Evolutionary conservation across 345 rosid genomes (phyloP).

Genomic region (Gossypium stocksii): DNA sequence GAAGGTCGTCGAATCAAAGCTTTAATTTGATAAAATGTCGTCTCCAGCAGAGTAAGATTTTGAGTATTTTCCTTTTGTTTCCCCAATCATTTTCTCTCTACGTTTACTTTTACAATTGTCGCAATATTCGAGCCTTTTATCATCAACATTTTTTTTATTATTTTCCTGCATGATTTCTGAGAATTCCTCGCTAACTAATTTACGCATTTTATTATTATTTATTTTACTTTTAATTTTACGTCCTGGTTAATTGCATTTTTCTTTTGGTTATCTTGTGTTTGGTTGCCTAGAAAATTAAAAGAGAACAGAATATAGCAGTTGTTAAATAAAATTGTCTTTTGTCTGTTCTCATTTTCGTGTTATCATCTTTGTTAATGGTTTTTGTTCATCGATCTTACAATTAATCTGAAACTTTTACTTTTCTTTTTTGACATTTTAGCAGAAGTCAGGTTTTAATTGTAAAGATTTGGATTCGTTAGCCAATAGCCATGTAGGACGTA

Average conservation of each 20-base stretch:
- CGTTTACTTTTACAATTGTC: neutral
- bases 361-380: neutral
- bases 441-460: neutral
- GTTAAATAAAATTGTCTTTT: neutral
- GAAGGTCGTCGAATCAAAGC: neutral
- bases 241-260: neutral
- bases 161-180: neutral
- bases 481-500: neutral
- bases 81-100: neutral
- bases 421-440: neutral
- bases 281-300: slow-evolving; percentile 6
- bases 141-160: neutral
- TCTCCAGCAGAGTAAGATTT: slow-evolving; percentile 9
- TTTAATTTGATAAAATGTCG: slow-evolving; percentile 12
- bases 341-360: neutral
- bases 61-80: neutral
- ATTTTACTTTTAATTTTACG: neutral
- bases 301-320: neutral
- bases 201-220: neutral
- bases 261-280: neutral
- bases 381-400: neutral
- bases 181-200: neutral
- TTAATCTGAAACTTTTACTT: neutral
- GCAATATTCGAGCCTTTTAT: neutral
- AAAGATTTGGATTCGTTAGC: neutral